A percentile compares a stretch with the other conserved stretches of the same genome.
These are phyloP conservation scores for Trametes cubensis DNA, from an alignment of 768 basidiomycete genomes.

Conservation along the genomic window DNA sequence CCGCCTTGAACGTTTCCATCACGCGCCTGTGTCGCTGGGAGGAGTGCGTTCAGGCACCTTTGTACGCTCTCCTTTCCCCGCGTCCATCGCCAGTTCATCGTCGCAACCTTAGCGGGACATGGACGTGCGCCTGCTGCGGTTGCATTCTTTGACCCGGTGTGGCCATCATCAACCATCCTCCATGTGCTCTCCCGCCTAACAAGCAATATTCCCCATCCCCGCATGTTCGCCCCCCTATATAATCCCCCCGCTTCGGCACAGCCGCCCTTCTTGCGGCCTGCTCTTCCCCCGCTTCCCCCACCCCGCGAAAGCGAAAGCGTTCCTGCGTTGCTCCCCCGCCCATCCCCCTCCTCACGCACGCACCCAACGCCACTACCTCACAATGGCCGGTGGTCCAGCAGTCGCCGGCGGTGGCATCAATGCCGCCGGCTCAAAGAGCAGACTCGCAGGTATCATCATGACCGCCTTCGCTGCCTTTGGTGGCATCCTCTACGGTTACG, in stretches of 20 bases:
- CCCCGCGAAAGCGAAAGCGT: conserved; percentile 1
- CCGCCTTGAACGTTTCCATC: neutral
- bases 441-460: conserved; percentile 36
- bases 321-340: neutral
- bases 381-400: conserved; percentile 23
- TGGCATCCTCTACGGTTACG: conserved; percentile 57
- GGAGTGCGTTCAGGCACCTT: neutral
- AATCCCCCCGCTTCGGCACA: neutral
- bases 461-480: conserved; percentile 39
- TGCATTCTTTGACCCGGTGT: neutral
- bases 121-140: conserved; percentile 10
- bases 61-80: neutral
- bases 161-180: neutral
- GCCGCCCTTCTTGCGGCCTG: conserved; percentile 1
- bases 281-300: conserved; percentile 7
- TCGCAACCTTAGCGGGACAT: too few species aligned
- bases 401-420: conserved; percentile 22
- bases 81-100: too few species aligned
- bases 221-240: neutral
- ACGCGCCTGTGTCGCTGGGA: neutral
- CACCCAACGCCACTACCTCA: neutral
- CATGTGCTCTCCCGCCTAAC: conserved; percentile 9
- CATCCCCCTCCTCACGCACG: neutral
- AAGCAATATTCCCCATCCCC: neutral
- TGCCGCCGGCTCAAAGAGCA: conserved; percentile 20